phyloP scores from a whole-genome alignment of 2,329 filamentous ascomycete genomes.

The Phyllachora maydis region DNA sequence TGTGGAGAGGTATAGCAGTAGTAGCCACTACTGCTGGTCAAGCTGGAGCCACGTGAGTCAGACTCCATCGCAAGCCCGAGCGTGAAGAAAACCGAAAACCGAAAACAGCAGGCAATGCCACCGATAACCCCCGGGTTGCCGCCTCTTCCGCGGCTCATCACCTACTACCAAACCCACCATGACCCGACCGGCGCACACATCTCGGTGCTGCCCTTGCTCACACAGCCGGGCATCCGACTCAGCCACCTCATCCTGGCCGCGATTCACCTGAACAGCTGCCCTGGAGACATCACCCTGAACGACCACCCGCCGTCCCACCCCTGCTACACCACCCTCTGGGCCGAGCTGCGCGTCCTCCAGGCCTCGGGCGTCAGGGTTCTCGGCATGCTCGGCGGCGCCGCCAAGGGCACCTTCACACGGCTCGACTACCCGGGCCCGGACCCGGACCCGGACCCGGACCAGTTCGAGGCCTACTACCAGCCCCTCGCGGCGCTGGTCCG shows the following conservation, averaged over 20 bases:
- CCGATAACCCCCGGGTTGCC: slow-evolving; percentile 10
- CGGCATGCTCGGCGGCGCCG: slow-evolving; percentile 65
- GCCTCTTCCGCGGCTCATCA: slow-evolving; percentile 11
- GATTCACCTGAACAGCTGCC: slow-evolving; percentile 52
- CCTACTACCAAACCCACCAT: slow-evolving; percentile 21
- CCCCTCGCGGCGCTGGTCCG: slow-evolving; percentile 42
- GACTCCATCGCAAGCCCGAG: no score
- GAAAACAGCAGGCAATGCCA: no score
- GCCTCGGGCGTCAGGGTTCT: slow-evolving; percentile 52
- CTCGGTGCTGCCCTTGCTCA: slow-evolving; percentile 19
- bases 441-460: no score
- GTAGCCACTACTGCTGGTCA: no score
- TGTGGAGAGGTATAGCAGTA: no score
- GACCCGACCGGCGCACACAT: slow-evolving; percentile 13
- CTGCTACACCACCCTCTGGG: slow-evolving; percentile 47
- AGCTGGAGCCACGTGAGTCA: no score
- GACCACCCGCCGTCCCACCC: slow-evolving; percentile 45
- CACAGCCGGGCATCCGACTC: slow-evolving; percentile 14
- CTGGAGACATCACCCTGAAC: slow-evolving; percentile 50
- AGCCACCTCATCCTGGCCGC: slow-evolving; percentile 65
- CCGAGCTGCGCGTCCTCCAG: slow-evolving; percentile 48
- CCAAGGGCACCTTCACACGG: slow-evolving; percentile 44
- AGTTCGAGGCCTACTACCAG: slow-evolving; percentile 50
- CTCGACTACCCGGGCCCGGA: slow-evolving; percentile 24
- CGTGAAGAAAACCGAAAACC: no score